phyloP scores from a whole-genome alignment of 2,329 filamentous ascomycete species.

The Fusarium brevicatenulatum region DNA sequence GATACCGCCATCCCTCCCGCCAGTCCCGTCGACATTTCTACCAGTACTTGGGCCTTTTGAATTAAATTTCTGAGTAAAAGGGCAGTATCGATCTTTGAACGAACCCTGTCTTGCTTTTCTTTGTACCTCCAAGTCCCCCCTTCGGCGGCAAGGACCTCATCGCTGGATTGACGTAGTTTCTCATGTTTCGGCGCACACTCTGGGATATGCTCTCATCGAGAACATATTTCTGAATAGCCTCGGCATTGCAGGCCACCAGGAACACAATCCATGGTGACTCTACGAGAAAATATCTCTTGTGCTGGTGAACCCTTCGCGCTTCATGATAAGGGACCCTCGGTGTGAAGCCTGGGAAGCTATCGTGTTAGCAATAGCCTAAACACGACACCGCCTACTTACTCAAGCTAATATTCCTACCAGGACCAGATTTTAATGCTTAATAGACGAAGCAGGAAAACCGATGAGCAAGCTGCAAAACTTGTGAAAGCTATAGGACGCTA shows the following conservation, averaged over 20 bases:
- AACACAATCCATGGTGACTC: slow-evolving; percentile 66
- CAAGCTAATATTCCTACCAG: slow-evolving; percentile 67
- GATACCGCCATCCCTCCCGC: slow-evolving; percentile 48
- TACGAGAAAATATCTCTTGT: slow-evolving; percentile 71
- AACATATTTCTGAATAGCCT: slow-evolving; percentile 71
- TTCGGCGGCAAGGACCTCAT: slow-evolving; percentile 77
- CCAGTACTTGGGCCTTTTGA: slow-evolving; percentile 69
- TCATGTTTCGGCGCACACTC: slow-evolving; percentile 51
- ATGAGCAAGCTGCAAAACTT: slow-evolving; percentile 54
- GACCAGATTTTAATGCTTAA: slow-evolving; percentile 62
- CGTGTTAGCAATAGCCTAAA: slow-evolving; percentile 14
- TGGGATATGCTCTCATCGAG: slow-evolving; percentile 75
- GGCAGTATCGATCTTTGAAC: slow-evolving; percentile 80
- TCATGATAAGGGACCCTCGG: slow-evolving; percentile 69
- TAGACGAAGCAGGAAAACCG: slow-evolving; percentile 66
- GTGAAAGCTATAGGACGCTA: neutral
- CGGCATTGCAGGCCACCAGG: slow-evolving; percentile 70
- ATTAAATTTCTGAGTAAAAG: slow-evolving; percentile 73
- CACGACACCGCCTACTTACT: slow-evolving; percentile 56
- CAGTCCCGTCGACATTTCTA: slow-evolving; percentile 64
- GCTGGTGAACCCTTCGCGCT: slow-evolving; percentile 65
- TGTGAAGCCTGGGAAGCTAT: slow-evolving; percentile 55
- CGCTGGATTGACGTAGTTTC: slow-evolving; percentile 65
- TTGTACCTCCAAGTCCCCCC: slow-evolving; percentile 75
- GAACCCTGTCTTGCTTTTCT: slow-evolving; percentile 76